Base-by-base conservation (phyloP, 208 protist species). In the Phytomonas sp. region DNA sequence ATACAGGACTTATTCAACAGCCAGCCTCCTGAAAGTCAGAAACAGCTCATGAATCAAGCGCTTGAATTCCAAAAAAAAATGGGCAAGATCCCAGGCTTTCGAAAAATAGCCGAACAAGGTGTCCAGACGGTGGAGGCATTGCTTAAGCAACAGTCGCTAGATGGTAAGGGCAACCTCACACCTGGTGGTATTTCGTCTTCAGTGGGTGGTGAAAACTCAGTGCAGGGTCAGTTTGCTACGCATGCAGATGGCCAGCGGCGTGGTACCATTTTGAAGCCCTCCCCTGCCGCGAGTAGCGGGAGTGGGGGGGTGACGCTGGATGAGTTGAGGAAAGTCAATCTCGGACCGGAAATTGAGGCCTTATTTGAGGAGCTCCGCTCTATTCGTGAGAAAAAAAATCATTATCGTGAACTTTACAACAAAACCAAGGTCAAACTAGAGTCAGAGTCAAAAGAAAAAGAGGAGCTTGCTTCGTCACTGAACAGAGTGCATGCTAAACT, bases 281-380 rank as follows among this genome's bases (percentile, higher is more conserved):
- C 46, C 26, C 53, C 37, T 20, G 36, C 60, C 0, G n/a, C 37
- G 15, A 59, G 66, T 20, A 62, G 31, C 46, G 43, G 51, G n/a
- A 62, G 26, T 28, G 32, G 65, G 4, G 74, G 77, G 0, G 87
- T 88, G 15, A 92, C 88, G 30, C 73, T 96, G 63, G 91, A 96
- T 43, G 86, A 96, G 60, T 76, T 96, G 26, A 80, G 83, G 66
- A 84, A 84, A 65, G 77, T 96, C 17, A 92, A 94, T 68, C 81
- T 96, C 29, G 91, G 91, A 15, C 77, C 84, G 0, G 91, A 96
- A 71, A 93, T 96, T 68, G 91, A 96, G 70, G 87, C 81, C 17
- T 88, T 96, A 26, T 96, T 96, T 68, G 74, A 77, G 4, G 88
- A 96, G 74, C 84, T 96, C 0, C 70, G 74, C 23, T 74, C 76